phyloP scores from a whole-genome alignment of 202 grass and related monocot genomes.

The Alloteropsis angusta region DNA sequence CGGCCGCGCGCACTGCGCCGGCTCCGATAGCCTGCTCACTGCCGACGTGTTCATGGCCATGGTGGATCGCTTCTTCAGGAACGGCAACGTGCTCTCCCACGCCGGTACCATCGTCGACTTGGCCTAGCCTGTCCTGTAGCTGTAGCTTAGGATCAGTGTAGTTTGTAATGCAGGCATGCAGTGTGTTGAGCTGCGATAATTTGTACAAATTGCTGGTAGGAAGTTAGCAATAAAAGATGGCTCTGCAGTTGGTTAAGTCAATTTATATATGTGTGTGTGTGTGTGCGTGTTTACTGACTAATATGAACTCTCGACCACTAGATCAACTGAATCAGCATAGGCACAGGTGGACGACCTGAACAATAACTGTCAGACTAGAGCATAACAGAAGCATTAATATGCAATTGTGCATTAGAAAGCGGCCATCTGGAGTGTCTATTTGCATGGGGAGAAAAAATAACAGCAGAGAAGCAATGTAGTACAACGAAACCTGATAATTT shows the following conservation, averaged over 20 bases:
- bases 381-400: too few species aligned
- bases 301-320: too few species aligned
- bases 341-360: too few species aligned
- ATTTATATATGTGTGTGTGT: too few species aligned
- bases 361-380: too few species aligned
- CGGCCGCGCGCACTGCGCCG: slow-evolving; percentile 34
- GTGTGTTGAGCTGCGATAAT: background rate
- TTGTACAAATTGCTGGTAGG: background rate
- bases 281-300: background rate
- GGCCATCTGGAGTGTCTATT: too few species aligned
- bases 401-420: too few species aligned
- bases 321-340: too few species aligned
- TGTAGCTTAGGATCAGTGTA: background rate
- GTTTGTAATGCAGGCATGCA: background rate
- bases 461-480: too few species aligned
- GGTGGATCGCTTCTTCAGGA: background rate
- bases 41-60: slow-evolving; percentile 15
- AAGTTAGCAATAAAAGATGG: background rate
- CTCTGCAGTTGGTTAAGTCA: too few species aligned
- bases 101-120: slow-evolving; percentile 25
- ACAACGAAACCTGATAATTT: too few species aligned
- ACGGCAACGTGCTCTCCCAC: background rate
- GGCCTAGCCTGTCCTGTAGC: background rate
- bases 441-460: too few species aligned
- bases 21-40: slow-evolving; percentile 55